Evolutionary conservation across 352 stramenopile species (phyloP).

Genomic region (Phytophthora cactorum): DNA sequence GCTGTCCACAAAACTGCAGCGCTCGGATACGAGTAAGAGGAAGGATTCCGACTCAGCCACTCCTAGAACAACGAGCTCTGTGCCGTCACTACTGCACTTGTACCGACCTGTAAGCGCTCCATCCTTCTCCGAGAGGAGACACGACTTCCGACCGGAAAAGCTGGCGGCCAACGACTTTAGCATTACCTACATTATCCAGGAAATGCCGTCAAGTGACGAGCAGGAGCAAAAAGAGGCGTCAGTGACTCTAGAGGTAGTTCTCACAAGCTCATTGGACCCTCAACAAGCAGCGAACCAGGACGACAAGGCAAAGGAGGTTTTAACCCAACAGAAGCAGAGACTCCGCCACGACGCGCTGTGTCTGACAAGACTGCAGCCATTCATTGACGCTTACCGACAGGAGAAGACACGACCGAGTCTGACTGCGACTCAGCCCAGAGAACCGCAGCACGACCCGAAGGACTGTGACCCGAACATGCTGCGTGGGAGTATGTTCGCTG

Average conservation of each 20-base stretch:
- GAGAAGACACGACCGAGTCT: constrained; percentile 28
- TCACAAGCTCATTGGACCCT: constrained; percentile 53
- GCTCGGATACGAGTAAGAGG: constrained; percentile 54
- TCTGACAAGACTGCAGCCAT: constrained; percentile 62
- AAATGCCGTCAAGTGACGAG: constrained; percentile 23
- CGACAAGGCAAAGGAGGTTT: constrained; percentile 31
- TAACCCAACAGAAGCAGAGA: constrained; percentile 47
- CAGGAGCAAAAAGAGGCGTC: constrained; percentile 16
- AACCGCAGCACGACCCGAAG: constrained; percentile 34
- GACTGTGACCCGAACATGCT: constrained; percentile 36
- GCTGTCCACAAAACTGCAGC: constrained; percentile 63
- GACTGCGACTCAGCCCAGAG: constrained; percentile 1
- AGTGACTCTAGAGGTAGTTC: constrained; percentile 70
- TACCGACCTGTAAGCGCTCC: constrained; percentile 55
- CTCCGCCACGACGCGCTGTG: constrained; percentile 62
- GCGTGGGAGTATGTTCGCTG: constrained; percentile 22
- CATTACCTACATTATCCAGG: constrained; percentile 80
- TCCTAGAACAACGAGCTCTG: constrained; percentile 30
- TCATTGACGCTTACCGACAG: constrained; percentile 52
- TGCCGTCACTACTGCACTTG: constrained; percentile 72
- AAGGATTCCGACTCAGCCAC: constrained; percentile 6
- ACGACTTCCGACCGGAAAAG: constrained; percentile 43
- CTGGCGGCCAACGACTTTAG: constrained; percentile 56
- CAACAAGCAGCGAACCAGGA: constrained; percentile 18
- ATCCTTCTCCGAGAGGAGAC: constrained; percentile 38